Evolutionary conservation across 768 basidiomycete species (phyloP).

Genomic region (Coprinopsis marcescibilis): DNA sequence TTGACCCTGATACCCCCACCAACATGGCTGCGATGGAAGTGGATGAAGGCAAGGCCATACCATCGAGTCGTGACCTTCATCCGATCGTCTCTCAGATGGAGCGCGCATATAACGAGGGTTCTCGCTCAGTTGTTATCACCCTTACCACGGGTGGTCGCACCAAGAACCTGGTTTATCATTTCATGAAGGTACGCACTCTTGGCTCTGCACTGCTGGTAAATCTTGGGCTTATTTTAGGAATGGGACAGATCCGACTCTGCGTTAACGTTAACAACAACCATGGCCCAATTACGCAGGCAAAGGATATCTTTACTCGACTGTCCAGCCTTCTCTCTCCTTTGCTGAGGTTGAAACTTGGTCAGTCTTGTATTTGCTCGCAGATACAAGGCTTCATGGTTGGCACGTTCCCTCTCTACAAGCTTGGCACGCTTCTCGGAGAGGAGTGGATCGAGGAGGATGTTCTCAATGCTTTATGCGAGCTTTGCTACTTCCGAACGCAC

Average conservation of each 20-base stretch:
- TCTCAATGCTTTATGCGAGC: constrained; percentile 17
- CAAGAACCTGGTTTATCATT: constrained; percentile 1
- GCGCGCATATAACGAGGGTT: background rate
- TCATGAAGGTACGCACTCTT: background rate
- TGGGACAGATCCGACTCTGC: background rate
- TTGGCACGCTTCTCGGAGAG: constrained; percentile 18
- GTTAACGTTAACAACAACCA: constrained; percentile 2
- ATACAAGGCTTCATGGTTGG: background rate
- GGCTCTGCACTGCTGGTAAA: background rate
- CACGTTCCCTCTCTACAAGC: constrained; percentile 15
- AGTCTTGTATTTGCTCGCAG: background rate
- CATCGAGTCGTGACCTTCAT: background rate
- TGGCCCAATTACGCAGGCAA: background rate
- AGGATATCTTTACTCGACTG: background rate
- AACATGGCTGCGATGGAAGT: background rate
- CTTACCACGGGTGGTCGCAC: background rate
- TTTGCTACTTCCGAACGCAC: constrained; percentile 13
- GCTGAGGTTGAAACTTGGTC: background rate
- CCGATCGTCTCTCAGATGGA: background rate
- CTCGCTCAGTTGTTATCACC: background rate
- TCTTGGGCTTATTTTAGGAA: background rate
- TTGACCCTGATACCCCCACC: background rate
- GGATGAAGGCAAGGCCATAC: background rate
- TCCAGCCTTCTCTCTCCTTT: background rate
- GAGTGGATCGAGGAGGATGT: constrained; percentile 21